Base-by-base conservation (phyloP, 768 basidiomycete species). In the Hydnomerulius pinastri region DNA sequence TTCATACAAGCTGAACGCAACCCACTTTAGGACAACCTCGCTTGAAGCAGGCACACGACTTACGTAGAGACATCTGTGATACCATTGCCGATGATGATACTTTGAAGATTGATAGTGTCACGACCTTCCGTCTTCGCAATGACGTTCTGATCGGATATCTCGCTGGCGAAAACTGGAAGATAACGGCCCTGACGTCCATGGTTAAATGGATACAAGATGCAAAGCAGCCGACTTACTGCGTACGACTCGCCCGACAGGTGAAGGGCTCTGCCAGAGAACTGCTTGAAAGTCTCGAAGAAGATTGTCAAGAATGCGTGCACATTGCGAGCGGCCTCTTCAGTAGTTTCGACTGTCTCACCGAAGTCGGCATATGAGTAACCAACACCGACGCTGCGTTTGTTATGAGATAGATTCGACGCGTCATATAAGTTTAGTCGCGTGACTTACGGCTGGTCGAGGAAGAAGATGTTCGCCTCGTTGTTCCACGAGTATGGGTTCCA, bases 271-370 rank as follows among this genome's bases (percentile, higher is more conserved):
- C 86, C 86, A 41, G 80, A 64, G 66, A 87, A 90, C 55, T 88
- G 78, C 12, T 75, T 72, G 71, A 92, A 93, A 0, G 84, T 83
- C 55, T 90, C 85, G 57, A 90, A 88, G 70, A 91, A 90, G 48
- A 92, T 85, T 2, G 80, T 72, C 46, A 91, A 73, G 67, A 92
- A 92, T 0, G 88, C 84, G 42, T 85, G 76, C 32, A 91, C 72
- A 59, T 92, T 86, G 54, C 78, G 80, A 4, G 88, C 86, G 0
- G 90, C 90, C n/a, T 83, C 83, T 66, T 92, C 89, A 0, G 90
- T 87, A 0, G 86, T 90, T 49, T 80, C 82, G 15, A 89, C 73
- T 1, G 75, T 80, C 68, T 88, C 81, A 3, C 83, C 85, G 51
- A 77, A 80, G 54, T 88, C 85, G 2, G 83, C 81, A 50, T 86